Evolutionary conservation across 2,329 filamentous ascomycete genomes (phyloP).

Genomic region (Colletotrichum chlorophyti): DNA sequence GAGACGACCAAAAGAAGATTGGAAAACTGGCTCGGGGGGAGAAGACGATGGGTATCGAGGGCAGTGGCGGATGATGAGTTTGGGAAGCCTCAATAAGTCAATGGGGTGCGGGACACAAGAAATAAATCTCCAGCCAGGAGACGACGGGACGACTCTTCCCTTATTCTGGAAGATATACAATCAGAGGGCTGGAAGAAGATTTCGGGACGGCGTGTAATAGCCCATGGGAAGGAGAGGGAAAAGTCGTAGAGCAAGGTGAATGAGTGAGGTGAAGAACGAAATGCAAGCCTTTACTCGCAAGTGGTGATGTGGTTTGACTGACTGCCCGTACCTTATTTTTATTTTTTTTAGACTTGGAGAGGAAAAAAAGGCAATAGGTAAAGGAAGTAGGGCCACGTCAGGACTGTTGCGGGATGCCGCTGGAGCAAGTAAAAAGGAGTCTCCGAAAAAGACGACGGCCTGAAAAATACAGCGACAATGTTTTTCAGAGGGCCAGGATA

Average conservation of each 20-base stretch:
- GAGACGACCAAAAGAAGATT: background rate
- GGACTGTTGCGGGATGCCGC: too few species aligned
- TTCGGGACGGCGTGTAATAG: too few species aligned
- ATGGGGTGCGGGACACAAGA: too few species aligned
- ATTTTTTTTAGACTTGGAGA: background rate
- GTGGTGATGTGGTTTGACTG: conserved; percentile 29
- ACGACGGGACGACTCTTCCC: too few species aligned
- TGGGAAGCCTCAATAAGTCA: background rate
- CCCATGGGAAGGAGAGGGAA: too few species aligned
- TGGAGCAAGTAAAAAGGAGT: background rate
- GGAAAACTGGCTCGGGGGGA: conserved; percentile 1
- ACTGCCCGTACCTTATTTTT: too few species aligned
- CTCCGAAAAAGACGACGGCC: background rate
- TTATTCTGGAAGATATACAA: too few species aligned
- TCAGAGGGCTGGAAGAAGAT: too few species aligned
- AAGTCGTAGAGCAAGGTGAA: too few species aligned
- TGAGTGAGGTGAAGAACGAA: too few species aligned
- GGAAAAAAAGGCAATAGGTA: background rate
- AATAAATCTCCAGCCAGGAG: too few species aligned
- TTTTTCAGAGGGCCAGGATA: conserved; percentile 7
- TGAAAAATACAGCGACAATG: conserved; percentile 5
- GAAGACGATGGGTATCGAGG: background rate
- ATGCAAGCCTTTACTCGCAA: too few species aligned
- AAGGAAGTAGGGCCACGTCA: background rate
- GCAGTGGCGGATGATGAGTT: background rate